phyloP scores from a whole-genome alignment of 2,329 filamentous ascomycete genomes.

The Neocucurbitaria cava region DNA sequence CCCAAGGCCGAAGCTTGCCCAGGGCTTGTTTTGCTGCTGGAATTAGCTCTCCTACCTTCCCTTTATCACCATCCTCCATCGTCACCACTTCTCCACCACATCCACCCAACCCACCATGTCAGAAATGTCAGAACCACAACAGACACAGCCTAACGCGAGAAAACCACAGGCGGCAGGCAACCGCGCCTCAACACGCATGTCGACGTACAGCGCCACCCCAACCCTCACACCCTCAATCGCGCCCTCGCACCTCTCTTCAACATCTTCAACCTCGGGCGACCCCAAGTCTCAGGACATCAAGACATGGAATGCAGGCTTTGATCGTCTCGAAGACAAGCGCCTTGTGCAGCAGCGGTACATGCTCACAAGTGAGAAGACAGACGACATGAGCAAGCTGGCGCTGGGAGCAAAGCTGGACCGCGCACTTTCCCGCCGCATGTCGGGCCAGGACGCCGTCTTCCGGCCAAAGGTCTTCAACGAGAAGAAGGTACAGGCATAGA shows the following conservation, averaged over 20 bases:
- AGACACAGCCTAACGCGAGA: slow-evolving; percentile 33
- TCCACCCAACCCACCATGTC: too few relatives aligned
- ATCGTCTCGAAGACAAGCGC: slow-evolving; percentile 89
- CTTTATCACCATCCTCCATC: slow-evolving; percentile 3
- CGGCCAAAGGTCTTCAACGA: slow-evolving; percentile 57
- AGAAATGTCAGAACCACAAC: slow-evolving; percentile 29
- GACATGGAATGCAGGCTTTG: slow-evolving; percentile 79
- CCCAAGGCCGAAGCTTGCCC: slow-evolving; percentile 24
- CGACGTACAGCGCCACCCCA: slow-evolving; percentile 59
- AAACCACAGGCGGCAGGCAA: slow-evolving; percentile 43
- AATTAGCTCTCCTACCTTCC: slow-evolving; percentile 18
- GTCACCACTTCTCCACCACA: slow-evolving; percentile 4
- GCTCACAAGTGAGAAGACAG: slow-evolving; percentile 79
- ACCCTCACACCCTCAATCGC: slow-evolving; percentile 60
- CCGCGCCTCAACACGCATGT: slow-evolving; percentile 55
- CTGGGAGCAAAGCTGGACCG: slow-evolving; percentile 90
- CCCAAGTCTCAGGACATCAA: slow-evolving; percentile 70
- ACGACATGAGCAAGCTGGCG: slow-evolving; percentile 83
- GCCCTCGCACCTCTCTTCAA: slow-evolving; percentile 49
- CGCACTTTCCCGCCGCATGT: slow-evolving; percentile 85
- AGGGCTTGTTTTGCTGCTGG: slow-evolving; percentile 1
- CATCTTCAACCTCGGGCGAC: slow-evolving; percentile 46
- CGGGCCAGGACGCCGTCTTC: slow-evolving; percentile 86
- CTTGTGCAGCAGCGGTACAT: slow-evolving; percentile 82
- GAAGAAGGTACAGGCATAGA: slow-evolving; percentile 45